Percentiles rank a stretch among this genome's conserved stretches.
These are phyloP conservation scores for Fusarium globosum DNA, from an alignment of 2,329 filamentous ascomycete species.

Conservation along the genomic window DNA sequence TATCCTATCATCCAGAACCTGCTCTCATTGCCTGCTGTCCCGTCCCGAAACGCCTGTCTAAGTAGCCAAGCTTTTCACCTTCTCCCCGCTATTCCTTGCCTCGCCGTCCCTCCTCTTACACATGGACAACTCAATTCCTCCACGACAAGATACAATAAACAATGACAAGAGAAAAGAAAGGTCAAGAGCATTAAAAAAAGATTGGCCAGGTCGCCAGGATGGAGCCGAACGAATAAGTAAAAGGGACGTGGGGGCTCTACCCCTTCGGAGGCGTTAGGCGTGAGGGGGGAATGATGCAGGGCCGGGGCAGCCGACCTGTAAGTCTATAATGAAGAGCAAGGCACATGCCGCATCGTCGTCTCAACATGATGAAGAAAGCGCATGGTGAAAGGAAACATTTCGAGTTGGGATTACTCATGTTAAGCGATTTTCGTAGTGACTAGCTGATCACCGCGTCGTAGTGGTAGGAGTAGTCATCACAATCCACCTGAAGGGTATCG, in stretches of 20 bases:
- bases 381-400: constrained; percentile 39
- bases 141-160: constrained; percentile 34
- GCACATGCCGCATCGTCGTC: constrained; percentile 35
- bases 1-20: constrained; percentile 20
- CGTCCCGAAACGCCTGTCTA: constrained; percentile 33
- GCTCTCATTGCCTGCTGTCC: not conserved
- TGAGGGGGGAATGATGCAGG: constrained; percentile 33
- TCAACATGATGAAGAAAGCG: constrained; percentile 38
- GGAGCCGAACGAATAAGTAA: constrained; percentile 42
- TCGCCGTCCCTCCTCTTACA: constrained; percentile 39
- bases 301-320: constrained; percentile 34
- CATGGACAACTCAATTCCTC: constrained; percentile 24
- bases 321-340: constrained; percentile 45
- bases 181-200: constrained; percentile 43
- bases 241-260: constrained; percentile 42
- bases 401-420: constrained; percentile 38
- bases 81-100: constrained; percentile 29
- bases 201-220: constrained; percentile 45
- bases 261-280: constrained; percentile 42
- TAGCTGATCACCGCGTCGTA: constrained; percentile 33
- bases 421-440: constrained; percentile 14
- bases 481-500: constrained; percentile 51
- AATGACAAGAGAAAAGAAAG: constrained; percentile 37
- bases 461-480: constrained; percentile 40
- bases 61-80: constrained; percentile 33